Percentiles rank a stretch among this genome's conserved stretches.
phyloP scores from a whole-genome alignment of 2,329 filamentous ascomycete genomes.

The Neofusicoccum kwambonambiense region DNA sequence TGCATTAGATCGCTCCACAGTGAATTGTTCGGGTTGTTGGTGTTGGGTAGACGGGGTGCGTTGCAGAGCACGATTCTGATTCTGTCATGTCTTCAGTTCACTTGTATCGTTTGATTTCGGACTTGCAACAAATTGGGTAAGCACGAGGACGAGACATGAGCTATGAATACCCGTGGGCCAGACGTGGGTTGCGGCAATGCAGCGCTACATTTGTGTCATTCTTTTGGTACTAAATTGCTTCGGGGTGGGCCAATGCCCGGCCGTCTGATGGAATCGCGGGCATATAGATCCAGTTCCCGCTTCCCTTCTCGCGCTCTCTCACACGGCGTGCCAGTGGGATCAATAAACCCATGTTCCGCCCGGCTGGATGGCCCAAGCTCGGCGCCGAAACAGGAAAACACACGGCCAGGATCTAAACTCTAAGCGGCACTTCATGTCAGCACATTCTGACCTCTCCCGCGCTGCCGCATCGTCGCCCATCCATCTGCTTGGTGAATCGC shows the following conservation, averaged over 20 bases:
- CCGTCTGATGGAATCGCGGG: no score
- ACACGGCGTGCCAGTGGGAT: neutral
- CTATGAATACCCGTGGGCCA: neutral
- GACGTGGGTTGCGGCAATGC: neutral
- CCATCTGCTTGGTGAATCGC: neutral
- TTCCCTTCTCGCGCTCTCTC: no score
- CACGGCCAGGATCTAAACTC: neutral
- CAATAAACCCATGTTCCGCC: neutral
- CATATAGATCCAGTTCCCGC: no score
- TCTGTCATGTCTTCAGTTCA: neutral
- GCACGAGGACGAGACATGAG: neutral
- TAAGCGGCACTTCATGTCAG: neutral
- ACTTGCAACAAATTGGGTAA: neutral
- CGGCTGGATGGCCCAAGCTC: neutral
- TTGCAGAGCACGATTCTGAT: neutral
- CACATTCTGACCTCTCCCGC: neutral
- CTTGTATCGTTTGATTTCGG: neutral
- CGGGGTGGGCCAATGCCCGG: no score
- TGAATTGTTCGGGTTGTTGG: neutral
- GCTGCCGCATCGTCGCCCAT: no score
- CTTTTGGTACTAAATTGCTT: neutral
- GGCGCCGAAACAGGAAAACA: neutral
- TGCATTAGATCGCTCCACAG: neutral
- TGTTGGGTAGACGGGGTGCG: neutral
- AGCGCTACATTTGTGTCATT: neutral